A percentile compares a stretch with the other conserved stretches of the same genome.
Conservation (phyloP, 345 rosid genomes). For the Gossypium rotundifolium region DNA sequence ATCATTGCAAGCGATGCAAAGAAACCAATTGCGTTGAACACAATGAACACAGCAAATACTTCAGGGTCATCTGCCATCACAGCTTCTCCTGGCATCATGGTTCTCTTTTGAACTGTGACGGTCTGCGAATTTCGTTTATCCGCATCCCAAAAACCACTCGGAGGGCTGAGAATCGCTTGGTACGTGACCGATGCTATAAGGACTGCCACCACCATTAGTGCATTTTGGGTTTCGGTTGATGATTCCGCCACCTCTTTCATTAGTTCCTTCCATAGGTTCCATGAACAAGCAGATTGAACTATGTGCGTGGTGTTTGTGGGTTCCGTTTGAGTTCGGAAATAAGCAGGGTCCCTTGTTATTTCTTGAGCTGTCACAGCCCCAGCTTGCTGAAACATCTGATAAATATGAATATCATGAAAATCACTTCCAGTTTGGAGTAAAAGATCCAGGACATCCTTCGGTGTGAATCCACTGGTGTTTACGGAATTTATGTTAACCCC, state of each 20-base stretch:
- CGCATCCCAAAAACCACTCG: not conserved
- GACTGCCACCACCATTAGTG: slow-evolving; percentile 2
- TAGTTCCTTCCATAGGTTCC: slow-evolving; percentile 7
- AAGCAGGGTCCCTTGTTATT: not conserved
- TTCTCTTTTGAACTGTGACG: not conserved
- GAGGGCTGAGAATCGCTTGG: slow-evolving; percentile 1
- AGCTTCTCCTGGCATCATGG: slow-evolving; percentile 1
- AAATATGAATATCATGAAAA: not conserved
- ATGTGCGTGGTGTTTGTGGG: not conserved
- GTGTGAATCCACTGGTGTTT: slow-evolving; percentile 9
- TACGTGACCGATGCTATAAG: slow-evolving; percentile 9
- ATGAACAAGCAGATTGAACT: not conserved
- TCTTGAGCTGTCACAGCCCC: not conserved
- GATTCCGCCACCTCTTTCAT: slow-evolving; percentile 8
- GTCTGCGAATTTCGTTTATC: not conserved
- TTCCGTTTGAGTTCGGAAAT: not conserved
- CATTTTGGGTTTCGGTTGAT: slow-evolving; percentile 3
- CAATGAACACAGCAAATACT: not conserved
- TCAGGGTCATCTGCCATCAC: slow-evolving; percentile 12
- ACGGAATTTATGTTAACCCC: not conserved
- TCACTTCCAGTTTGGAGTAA: not conserved
- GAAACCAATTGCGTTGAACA: slow-evolving; percentile 9
- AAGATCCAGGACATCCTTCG: slow-evolving; percentile 1
- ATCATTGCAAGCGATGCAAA: slow-evolving; percentile 9
- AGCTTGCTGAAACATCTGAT: not conserved